These are phyloP conservation scores for Solanum habrochaites DNA, from an alignment of 257 asterid species.

Conservation along the genomic window DNA sequence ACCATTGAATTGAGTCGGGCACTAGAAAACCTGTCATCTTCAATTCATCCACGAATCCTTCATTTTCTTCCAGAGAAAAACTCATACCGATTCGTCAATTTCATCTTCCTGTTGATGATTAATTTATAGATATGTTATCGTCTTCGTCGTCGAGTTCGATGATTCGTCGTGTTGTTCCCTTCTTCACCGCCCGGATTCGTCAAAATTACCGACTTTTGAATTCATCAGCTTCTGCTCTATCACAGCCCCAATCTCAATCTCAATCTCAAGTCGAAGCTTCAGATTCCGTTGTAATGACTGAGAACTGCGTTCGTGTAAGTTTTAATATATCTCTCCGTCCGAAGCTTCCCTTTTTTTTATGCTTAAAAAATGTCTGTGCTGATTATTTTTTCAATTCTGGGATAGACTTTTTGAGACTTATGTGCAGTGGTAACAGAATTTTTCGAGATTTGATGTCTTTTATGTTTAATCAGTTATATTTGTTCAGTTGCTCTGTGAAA, in stretches of 20 bases:
- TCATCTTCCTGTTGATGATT: neutral
- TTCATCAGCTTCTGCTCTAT: conserved; percentile 28
- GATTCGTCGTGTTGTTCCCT: conserved; percentile 45
- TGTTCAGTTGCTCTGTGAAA: neutral
- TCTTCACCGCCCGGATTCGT: conserved; percentile 46
- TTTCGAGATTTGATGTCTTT: neutral
- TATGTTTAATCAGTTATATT: neutral
- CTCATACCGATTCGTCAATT: neutral
- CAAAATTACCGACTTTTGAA: conserved; percentile 37
- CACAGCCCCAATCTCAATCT: conserved; percentile 14
- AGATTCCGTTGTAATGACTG: conserved; percentile 40
- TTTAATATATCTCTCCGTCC: neutral
- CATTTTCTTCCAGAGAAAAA: neutral
- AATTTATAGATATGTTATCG: conserved; percentile 14
- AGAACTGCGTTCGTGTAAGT: conserved; percentile 65
- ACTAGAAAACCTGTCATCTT: neutral
- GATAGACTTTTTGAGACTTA: neutral
- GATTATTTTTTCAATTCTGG: neutral
- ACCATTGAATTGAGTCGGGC: neutral
- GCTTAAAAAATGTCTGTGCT: neutral
- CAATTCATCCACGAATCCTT: neutral
- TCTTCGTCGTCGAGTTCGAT: conserved; percentile 33
- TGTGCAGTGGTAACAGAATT: neutral
- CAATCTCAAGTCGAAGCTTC: conserved; percentile 21
- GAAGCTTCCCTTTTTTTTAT: neutral